Conservation (phyloP, 306 rosid species). For the Benincasa hispida region DNA sequence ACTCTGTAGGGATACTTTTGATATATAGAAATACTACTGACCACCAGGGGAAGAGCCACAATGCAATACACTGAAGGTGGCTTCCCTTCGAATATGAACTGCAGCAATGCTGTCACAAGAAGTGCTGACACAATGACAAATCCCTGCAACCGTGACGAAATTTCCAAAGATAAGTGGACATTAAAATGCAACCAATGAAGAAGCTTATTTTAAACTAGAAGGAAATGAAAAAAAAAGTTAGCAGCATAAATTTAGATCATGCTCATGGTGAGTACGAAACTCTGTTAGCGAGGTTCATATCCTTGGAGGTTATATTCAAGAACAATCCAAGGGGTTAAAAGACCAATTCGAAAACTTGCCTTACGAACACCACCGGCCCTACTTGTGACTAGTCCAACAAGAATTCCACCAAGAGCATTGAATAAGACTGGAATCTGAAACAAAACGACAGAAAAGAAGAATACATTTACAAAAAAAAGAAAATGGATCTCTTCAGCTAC, state of each 20-base stretch:
- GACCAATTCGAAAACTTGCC: conserved; percentile 36
- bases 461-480: neutral
- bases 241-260: neutral
- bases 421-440: conserved; percentile 71
- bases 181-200: neutral
- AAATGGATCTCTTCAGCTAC: neutral
- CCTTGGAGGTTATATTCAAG: neutral
- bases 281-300: neutral
- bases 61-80: conserved; percentile 82
- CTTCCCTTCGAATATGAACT: conserved; percentile 86
- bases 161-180: neutral
- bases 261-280: neutral
- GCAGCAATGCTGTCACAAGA: conserved; percentile 81
- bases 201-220: neutral
- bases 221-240: neutral
- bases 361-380: conserved; percentile 93
- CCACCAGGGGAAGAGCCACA: conserved; percentile 79
- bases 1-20: conserved; percentile 73
- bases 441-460: conserved; percentile 5
- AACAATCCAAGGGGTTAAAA: neutral
- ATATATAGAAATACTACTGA: conserved; percentile 67
- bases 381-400: conserved; percentile 83
- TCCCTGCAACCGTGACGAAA: conserved; percentile 58
- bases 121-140: conserved; percentile 94
- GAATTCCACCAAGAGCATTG: conserved; percentile 95